A percentile compares a stretch with the other conserved stretches of the same genome.
Evolutionary conservation across 108 stramenopile species (phyloP).

Genomic region (Nitzschia putrida): DNA sequence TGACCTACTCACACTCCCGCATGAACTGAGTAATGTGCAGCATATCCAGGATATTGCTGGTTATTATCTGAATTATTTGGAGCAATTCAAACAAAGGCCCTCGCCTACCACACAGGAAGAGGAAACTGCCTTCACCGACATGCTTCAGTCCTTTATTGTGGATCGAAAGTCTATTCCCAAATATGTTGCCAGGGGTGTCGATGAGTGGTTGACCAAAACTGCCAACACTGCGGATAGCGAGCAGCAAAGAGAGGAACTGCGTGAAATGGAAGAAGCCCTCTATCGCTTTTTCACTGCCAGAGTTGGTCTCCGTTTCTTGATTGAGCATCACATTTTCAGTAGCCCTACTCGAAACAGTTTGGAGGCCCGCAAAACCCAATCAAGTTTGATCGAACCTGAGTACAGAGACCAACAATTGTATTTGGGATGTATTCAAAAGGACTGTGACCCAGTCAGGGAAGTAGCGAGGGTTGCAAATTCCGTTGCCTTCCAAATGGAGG

Average conservation of each 20-base stretch:
- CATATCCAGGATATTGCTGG: constrained; percentile 72
- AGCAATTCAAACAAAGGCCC: constrained; percentile 61
- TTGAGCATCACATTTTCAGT: constrained; percentile 87
- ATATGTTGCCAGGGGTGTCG: constrained; percentile 68
- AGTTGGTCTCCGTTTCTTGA: constrained; percentile 86
- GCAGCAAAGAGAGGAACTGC: constrained; percentile 33
- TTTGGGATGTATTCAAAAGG: constrained; percentile 73
- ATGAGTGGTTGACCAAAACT: constrained; percentile 39
- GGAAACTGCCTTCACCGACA: constrained; percentile 67
- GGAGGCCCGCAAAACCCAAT: constrained; percentile 36
- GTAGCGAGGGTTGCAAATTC: constrained; percentile 57
- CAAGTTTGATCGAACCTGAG: constrained; percentile 37
- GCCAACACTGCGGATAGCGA: constrained; percentile 2
- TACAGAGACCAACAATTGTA: constrained; percentile 26
- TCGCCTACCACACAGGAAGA: constrained; percentile 54
- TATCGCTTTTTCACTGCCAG: constrained; percentile 90
- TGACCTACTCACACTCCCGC: constrained; percentile 83
- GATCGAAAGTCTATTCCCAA: constrained; percentile 78
- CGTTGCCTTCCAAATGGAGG: constrained; percentile 56
- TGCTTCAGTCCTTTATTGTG: constrained; percentile 52
- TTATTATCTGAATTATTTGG: constrained; percentile 72
- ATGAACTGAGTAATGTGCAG: constrained; percentile 62
- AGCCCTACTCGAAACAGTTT: constrained; percentile 33
- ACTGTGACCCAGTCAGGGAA: constrained; percentile 75
- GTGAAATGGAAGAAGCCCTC: constrained; percentile 87